phyloP scores from a whole-genome alignment of 306 rosid genomes.

The Lathyrus sativus region DNA sequence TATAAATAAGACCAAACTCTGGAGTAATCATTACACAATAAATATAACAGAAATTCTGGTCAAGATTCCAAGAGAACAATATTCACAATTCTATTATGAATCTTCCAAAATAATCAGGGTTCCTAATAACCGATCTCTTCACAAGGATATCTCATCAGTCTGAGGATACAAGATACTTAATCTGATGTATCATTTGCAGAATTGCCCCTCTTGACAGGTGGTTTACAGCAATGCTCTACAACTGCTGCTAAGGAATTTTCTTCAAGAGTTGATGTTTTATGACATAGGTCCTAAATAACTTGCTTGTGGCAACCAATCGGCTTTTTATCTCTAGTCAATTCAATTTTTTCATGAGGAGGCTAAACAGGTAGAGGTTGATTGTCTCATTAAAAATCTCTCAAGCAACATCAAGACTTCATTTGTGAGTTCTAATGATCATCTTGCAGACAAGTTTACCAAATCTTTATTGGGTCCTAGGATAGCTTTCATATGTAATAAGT shows the following conservation, averaged over 20 bases:
- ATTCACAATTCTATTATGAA: neutral
- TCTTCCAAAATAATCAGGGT: too few relatives aligned
- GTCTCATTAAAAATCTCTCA: neutral
- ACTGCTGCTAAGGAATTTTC: neutral
- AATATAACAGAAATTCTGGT: too few relatives aligned
- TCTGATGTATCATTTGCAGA: too few relatives aligned
- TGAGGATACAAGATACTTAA: too few relatives aligned
- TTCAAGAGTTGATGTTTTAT: neutral
- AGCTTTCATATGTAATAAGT: conserved; percentile 2
- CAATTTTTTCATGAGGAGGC: neutral
- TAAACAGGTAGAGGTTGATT: neutral
- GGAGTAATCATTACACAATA: neutral
- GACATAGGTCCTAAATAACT: neutral
- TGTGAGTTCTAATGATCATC: neutral
- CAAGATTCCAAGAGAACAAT: neutral
- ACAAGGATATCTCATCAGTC: too few relatives aligned
- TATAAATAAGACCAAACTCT: neutral
- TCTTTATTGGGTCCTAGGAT: conserved; percentile 1
- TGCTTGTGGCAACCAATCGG: neutral
- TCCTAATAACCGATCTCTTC: too few relatives aligned
- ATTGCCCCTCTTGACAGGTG: neutral
- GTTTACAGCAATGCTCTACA: neutral
- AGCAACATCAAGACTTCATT: neutral
- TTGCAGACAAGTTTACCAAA: neutral
- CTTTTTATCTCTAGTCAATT: neutral